A percentile compares a stretch with the other conserved stretches of the same genome.
Conservation (phyloP, 495 filamentous ascomycete species). For the Acidomyces sp. region DNA sequence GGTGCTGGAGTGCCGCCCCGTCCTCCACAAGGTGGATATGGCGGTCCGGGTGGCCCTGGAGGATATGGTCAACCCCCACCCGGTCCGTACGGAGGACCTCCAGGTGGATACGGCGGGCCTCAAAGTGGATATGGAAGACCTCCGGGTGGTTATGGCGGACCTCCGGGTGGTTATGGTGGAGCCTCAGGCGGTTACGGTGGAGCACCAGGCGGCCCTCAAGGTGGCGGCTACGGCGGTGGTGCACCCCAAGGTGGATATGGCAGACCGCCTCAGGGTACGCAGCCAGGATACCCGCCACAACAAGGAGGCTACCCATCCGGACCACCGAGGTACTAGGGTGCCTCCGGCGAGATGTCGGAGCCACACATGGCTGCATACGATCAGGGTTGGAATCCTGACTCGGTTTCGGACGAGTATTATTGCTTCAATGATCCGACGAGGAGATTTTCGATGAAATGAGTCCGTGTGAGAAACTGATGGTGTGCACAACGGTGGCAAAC, state of each 20-base stretch:
- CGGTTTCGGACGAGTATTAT: too few species aligned
- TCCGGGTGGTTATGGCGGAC: slow-evolving; percentile 13
- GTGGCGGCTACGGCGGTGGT: slow-evolving; percentile 11
- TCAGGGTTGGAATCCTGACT: too few species aligned
- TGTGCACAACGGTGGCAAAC: too few species aligned
- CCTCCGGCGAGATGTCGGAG: not conserved
- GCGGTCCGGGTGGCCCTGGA: slow-evolving; percentile 10
- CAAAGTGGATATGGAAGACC: slow-evolving; percentile 1
- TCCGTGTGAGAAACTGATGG: too few species aligned
- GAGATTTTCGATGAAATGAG: too few species aligned
- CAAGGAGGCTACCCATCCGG: slow-evolving; percentile 5
- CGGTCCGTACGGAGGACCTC: too few species aligned
- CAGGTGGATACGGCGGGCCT: slow-evolving; percentile 1
- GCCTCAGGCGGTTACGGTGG: slow-evolving; percentile 8
- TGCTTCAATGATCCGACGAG: too few species aligned
- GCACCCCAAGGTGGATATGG: not conserved
- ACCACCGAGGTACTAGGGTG: slow-evolving; percentile 14
- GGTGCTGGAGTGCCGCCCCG: slow-evolving; percentile 12
- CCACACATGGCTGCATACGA: too few species aligned
- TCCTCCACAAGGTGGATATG: slow-evolving; percentile 6
- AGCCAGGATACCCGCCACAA: slow-evolving; percentile 18
- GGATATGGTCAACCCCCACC: slow-evolving; percentile 17
- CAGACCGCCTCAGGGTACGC: slow-evolving; percentile 10
- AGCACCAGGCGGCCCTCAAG: slow-evolving; percentile 15
- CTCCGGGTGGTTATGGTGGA: slow-evolving; percentile 14